phyloP scores from a whole-genome alignment of 2,329 filamentous ascomycete genomes.

The Aureobasidium melanogenum region DNA sequence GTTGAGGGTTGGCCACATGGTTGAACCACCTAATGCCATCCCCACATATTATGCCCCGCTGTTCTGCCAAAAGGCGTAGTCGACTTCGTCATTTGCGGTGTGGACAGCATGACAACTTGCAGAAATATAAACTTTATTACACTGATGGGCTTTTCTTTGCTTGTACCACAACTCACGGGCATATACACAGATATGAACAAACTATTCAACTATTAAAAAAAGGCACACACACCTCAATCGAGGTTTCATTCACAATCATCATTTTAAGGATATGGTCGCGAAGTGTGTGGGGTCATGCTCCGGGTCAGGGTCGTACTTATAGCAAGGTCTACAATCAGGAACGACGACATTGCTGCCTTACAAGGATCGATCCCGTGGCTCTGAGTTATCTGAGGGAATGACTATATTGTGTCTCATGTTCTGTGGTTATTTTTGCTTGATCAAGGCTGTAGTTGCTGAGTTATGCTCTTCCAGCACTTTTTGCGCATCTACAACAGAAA shows the following conservation, averaged over 20 bases:
- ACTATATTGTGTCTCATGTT: neutral
- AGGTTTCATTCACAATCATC: too few relatives aligned
- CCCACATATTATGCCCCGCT: neutral
- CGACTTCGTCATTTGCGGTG: neutral
- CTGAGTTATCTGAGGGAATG: too few relatives aligned
- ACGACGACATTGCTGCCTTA: neutral
- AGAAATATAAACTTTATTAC: neutral
- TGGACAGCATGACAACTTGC: neutral
- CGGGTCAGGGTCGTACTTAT: neutral
- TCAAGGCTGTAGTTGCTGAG: neutral
- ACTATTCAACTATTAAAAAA: too few relatives aligned
- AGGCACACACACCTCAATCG: too few relatives aligned
- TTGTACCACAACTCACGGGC: neutral
- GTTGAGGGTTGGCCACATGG: neutral
- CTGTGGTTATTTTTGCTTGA: neutral
- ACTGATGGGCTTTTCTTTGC: neutral
- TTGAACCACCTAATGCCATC: neutral
- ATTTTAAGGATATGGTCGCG: too few relatives aligned
- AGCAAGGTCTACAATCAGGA: neutral
- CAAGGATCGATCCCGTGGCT: fast-evolving
- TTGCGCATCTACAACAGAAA: too few relatives aligned
- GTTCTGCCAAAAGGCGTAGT: neutral
- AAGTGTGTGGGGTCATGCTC: neutral
- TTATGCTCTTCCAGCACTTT: too few relatives aligned
- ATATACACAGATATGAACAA: too few relatives aligned